Percentiles rank a stretch among this genome's conserved stretches.
Conservation (phyloP, 305 asterid species). For the Coffea humblotiana region DNA sequence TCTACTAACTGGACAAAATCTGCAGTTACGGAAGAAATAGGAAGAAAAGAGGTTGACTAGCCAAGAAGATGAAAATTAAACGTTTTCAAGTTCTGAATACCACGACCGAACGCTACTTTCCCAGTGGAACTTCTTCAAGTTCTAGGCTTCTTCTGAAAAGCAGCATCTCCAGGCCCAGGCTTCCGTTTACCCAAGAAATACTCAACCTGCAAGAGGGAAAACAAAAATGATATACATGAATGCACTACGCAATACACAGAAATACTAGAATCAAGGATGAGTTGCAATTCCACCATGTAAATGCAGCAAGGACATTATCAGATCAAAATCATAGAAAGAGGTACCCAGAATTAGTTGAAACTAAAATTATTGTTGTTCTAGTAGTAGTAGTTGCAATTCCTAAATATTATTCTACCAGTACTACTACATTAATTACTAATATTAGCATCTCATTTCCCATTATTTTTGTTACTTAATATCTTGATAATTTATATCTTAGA, state of each 20-base stretch:
- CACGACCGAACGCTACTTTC: not conserved
- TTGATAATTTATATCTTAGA: not conserved
- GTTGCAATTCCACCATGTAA: not conserved
- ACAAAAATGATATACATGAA: not conserved
- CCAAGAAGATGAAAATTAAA: not conserved
- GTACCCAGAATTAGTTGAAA: not conserved
- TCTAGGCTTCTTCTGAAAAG: slow-evolving; percentile 66
- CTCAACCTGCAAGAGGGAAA: slow-evolving; percentile 56
- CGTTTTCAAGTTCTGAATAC: not conserved
- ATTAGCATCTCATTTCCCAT: not conserved
- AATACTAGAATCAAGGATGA: not conserved
- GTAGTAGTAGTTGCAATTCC: no score
- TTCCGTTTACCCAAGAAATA: slow-evolving; percentile 86
- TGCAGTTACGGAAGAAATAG: not conserved
- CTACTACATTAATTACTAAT: no score
- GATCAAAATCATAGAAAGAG: not conserved
- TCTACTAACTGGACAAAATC: no score
- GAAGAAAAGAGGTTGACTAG: not conserved
- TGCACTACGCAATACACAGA: not conserved
- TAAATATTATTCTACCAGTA: not conserved
- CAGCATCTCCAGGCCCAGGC: slow-evolving; percentile 48
- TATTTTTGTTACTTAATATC: not conserved
- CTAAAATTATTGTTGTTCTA: not conserved
- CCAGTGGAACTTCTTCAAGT: slow-evolving; percentile 34
- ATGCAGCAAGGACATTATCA: not conserved